These are phyloP conservation scores for Turritis glabra DNA, from an alignment of 345 rosid genomes.

Conservation along the genomic window DNA sequence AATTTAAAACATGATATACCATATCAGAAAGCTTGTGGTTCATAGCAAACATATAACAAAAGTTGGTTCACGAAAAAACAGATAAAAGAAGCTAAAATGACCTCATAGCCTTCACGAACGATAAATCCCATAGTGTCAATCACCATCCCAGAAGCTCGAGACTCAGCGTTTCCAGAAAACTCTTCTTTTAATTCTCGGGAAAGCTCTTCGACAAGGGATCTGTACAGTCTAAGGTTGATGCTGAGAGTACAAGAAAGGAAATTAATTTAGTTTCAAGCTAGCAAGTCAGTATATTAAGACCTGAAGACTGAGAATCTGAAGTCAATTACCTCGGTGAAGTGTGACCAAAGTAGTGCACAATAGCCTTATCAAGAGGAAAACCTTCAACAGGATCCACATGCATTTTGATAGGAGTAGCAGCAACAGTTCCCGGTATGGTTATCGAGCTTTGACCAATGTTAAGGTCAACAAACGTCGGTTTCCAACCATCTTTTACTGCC, in stretches of 20 bases:
- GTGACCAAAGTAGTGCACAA: conserved; percentile 80
- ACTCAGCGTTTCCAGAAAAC: conserved; percentile 54
- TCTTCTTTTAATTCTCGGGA: conserved; percentile 67
- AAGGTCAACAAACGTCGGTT: conserved; percentile 78
- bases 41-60: not conserved
- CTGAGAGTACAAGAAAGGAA: conserved; percentile 41
- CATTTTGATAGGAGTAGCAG: conserved; percentile 71
- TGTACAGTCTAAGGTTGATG: conserved; percentile 59
- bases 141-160: conserved; percentile 77
- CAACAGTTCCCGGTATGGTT: conserved; percentile 73
- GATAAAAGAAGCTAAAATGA: not conserved
- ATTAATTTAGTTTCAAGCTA: not conserved
- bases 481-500: conserved; percentile 87
- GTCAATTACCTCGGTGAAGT: conserved; percentile 52
- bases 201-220: conserved; percentile 69
- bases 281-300: not conserved
- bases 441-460: conserved; percentile 85
- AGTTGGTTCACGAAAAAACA: not conserved
- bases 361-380: conserved; percentile 69
- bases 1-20: not conserved
- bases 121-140: conserved; percentile 93
- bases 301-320: not conserved
- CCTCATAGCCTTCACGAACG: conserved; percentile 73
- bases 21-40: not conserved
- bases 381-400: conserved; percentile 89